Base-by-base conservation (phyloP, 1,284 basidiomycete genomes). In the Trametes polyzona region DNA sequence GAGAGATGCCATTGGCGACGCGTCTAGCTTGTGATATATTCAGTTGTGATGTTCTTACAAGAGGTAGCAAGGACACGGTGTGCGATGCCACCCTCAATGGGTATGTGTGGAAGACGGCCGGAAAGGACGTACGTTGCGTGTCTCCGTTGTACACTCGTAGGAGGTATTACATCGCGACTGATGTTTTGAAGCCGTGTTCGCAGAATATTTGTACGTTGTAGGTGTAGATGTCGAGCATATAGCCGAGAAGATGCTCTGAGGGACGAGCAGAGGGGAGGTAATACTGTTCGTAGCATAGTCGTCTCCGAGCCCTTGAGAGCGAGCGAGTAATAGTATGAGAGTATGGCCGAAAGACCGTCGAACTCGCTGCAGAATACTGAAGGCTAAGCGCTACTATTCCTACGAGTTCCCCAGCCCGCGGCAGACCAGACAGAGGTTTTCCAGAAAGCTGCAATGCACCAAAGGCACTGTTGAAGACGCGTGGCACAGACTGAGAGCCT, bases 1-100 rank as follows among this genome's bases (percentile, higher is more conserved):
- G 74, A 67, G 61, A 58, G 23, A 60, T 55, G 37, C 61, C 61
- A 40, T 63, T 42, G 19, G 46, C 47, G 52, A 63, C 61, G 51
- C 61, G 61, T 52, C 61, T 63, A 56, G 50, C 61, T 63, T 63
- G 41, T 52, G 17, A 33, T 10, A 51, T 35, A 48, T 53, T 63
- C 56, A 63, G 58, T 16, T n/a, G n/a, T n/a, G n/a, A n/a, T n/a
- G n/a, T n/a, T n/a, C n/a, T n/a, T n/a, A n/a, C n/a, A n/a, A n/a
- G n/a, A n/a, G n/a, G n/a, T n/a, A n/a, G n/a, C n/a, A n/a, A n/a
- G n/a, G n/a, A n/a, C n/a, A n/a, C n/a, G n/a, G n/a, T n/a, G n/a
- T n/a, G n/a, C n/a, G n/a, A n/a, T n/a, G n/a, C n/a, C n/a, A n/a
- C n/a, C n/a, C n/a, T n/a, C 8, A 5, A 7, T 16, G 26, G 24